Evolutionary conservation across 108 stramenopile genomes (phyloP), one percentile per base, ranked within the genome.

Genomic region (Pseudonitzschia delicatissima): DNA sequence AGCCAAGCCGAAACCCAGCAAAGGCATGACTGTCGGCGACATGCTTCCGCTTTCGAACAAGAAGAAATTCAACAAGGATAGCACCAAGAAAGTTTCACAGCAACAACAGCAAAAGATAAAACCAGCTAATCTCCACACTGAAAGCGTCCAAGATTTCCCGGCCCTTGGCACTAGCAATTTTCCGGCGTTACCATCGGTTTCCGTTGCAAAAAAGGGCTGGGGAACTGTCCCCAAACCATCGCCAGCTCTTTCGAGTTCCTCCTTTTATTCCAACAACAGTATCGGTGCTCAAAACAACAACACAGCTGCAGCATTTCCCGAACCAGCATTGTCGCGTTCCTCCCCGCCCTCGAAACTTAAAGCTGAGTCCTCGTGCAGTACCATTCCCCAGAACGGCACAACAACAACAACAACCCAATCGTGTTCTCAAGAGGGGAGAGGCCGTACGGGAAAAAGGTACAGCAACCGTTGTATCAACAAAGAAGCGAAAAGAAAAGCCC

Each of bases 21-120:
- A 37, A 37, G 7, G 47, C 17, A 50, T 45, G 45, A 60, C 60
- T 11, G 18, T 70, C 17, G 49, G 69, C 4, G 69, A 70, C 26
- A 62, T 73, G 64, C 40, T 66, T 27, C 32, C 47, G 21, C 29
- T 20, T 21, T 39, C 37, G 12, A 20, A 21, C 21, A 44, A 61
- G 35, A 44, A 64, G 18, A n/a, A 34, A 3, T 15, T 13, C 13
- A 64, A 26, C 27, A 32, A 64, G 5, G 26, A 33, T 20, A 66
- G 23, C 11, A 66, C 35, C 31, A 52, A 52, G 20, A 35, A 20
- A n/a, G 5, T 26, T 49, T 31, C 34, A 23, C 57, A 58, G n/a
- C 68, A 68, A 31, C 57, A 40, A n/a, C 45, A 35, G 20, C 48
- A 26, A 61, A 31, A 70, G 59, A 32, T n/a, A 23, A 27, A 50